Base-by-base conservation (phyloP, 148 eudicot species). In the Gaultheria prostrata region DNA sequence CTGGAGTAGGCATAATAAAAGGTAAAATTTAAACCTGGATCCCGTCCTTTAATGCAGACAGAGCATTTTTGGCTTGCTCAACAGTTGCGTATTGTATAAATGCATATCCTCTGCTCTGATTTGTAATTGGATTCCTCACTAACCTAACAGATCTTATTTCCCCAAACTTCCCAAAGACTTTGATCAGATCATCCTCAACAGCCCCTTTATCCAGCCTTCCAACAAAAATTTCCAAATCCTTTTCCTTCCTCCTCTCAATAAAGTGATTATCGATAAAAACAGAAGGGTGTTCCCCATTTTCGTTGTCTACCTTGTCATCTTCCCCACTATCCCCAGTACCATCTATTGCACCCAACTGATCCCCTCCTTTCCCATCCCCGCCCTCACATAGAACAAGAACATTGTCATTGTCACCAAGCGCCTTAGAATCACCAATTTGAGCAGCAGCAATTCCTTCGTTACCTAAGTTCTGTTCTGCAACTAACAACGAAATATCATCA, bases 101-200 rank as follows among this genome's bases (percentile, higher is more conserved):
- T 50, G 87, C 89, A 83, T 51, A 88, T 48, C 87, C 91, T 85
- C 51, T 85, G 85, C 84, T 88, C 84, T 81, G 85, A 53, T 85
- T 85, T 46, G 87, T 67, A 17, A 49, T 70, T 57, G 65, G 54
- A 69, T 80, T 65, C 82, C 83, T 88, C 51, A 80, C 59, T 83
- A 85, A 46, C 77, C 82, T 85, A 20, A 51, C 82, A 6, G 61
- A 63, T 83, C 50, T 82, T 71, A 88, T 81, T 35, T 85, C 87
- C 63, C 89, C 89, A 77, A 88, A 85, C 76, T 76, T 51, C 45
- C 76, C 79, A 72, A 88, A 88, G 63, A 85, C 86, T 26, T 79
- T 26, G 59, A 69, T 61, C 57, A 88, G 83, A 80, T 88, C 89
- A 17, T 85, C 87, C 83, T 88, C 89, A 72, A 57, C 48, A 9